phyloP scores from a whole-genome alignment of 345 rosid species.

The Odontarrhena argentea region DNA sequence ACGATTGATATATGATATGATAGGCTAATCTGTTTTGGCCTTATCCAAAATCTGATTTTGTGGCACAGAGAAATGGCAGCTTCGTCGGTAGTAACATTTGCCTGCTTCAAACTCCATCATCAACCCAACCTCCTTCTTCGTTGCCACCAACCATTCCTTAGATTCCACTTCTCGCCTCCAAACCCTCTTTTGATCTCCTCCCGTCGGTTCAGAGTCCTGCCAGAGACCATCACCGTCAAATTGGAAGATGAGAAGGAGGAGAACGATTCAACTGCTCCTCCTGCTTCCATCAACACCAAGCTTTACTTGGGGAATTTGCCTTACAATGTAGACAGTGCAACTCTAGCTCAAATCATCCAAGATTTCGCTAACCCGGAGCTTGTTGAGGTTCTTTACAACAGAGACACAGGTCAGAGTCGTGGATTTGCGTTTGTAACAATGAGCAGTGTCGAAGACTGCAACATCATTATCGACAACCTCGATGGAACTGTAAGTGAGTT shows the following conservation, averaged over 20 bases:
- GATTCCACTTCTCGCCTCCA: conserved; percentile 13
- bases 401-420: conserved; percentile 80
- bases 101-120: conserved; percentile 35
- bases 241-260: conserved; percentile 38
- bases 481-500: conserved; percentile 77
- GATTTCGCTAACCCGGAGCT: conserved; percentile 78
- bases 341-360: conserved; percentile 86
- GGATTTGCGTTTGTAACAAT: conserved; percentile 94
- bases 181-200: conserved; percentile 34
- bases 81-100: conserved; percentile 18
- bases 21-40: conserved; percentile 39
- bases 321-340: conserved; percentile 85
- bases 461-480: conserved; percentile 67
- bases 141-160: conserved; percentile 13
- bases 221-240: conserved; percentile 40
- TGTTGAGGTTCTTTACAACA: conserved; percentile 84
- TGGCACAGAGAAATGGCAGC: conserved; percentile 32
- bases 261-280: conserved; percentile 10
- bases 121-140: conserved; percentile 16
- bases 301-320: conserved; percentile 94
- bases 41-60: conserved; percentile 26
- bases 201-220: not conserved
- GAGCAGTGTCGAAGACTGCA: conserved; percentile 83
- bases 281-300: conserved; percentile 54
- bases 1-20: not conserved